Evolutionary conservation across 176 grass and related monocot genomes (phyloP).

Genomic region (Melocanna baccifera): DNA sequence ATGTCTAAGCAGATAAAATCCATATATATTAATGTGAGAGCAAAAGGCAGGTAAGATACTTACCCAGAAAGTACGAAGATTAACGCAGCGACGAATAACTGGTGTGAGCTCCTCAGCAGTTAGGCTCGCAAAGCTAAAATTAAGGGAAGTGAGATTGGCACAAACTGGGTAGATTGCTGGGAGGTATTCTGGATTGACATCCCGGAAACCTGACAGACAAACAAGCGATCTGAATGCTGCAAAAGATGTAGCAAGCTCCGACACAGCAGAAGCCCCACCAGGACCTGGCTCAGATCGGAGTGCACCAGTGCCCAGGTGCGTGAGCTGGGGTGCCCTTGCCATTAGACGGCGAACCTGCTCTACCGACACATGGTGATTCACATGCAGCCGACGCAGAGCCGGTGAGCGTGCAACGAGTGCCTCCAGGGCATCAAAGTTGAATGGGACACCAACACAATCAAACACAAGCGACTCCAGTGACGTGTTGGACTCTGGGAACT

Average conservation of each 20-base stretch:
- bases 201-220: constrained; percentile 83
- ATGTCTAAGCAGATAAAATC: background rate
- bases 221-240: constrained; percentile 51
- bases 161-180: constrained; percentile 68
- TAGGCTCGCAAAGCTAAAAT: constrained; percentile 75
- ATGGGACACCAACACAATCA: constrained; percentile 52
- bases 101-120: constrained; percentile 56
- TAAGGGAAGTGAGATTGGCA: constrained; percentile 69
- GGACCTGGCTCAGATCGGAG: constrained; percentile 55
- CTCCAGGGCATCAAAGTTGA: constrained; percentile 87
- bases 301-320: constrained; percentile 77
- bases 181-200: constrained; percentile 56
- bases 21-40: background rate
- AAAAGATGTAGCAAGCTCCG: constrained; percentile 60
- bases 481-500: constrained; percentile 66
- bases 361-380: constrained; percentile 72
- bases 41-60: background rate
- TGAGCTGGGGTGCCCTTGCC: constrained; percentile 72
- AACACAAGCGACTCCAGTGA: constrained; percentile 70
- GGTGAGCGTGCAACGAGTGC: constrained; percentile 65
- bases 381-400: constrained; percentile 42
- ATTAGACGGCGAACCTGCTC: constrained; percentile 74
- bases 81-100: constrained; percentile 53
- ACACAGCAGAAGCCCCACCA: constrained; percentile 35
- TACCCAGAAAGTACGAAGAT: constrained; percentile 82